Percentiles rank a stretch among this genome's conserved stretches.
These are phyloP conservation scores for Penicillium occitanis DNA, from an alignment of 2,329 filamentous ascomycete species.

Conservation along the genomic window DNA sequence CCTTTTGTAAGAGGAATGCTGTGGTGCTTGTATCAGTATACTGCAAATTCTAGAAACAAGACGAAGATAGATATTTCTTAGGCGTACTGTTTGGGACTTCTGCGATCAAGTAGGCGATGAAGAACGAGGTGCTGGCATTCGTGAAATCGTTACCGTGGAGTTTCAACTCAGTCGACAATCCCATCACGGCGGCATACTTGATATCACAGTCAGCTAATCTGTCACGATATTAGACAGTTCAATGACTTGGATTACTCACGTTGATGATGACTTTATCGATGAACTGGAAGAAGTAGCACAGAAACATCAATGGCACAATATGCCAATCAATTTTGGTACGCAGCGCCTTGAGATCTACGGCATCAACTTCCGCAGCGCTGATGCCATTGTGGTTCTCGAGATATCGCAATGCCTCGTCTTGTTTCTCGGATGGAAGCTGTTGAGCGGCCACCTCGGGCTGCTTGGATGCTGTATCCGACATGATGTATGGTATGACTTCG, in stretches of 20 bases:
- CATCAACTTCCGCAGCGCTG: constrained; percentile 26
- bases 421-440: constrained; percentile 20
- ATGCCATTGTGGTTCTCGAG: constrained; percentile 37
- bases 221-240: not conserved
- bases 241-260: constrained; percentile 35
- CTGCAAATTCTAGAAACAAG: not conserved
- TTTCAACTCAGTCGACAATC: constrained; percentile 55
- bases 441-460: constrained; percentile 3
- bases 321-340: constrained; percentile 59
- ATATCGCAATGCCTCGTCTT: constrained; percentile 37
- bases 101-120: constrained; percentile 60
- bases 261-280: constrained; percentile 65
- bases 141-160: constrained; percentile 62
- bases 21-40: constrained; percentile 11
- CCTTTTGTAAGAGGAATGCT: constrained; percentile 60
- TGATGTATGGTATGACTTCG: not conserved
- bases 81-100: constrained; percentile 59
- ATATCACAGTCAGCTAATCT: constrained; percentile 28
- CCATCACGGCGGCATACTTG: constrained; percentile 67
- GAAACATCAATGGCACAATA: constrained; percentile 63
- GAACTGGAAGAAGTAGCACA: constrained; percentile 63
- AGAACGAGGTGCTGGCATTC: constrained; percentile 62
- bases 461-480: constrained; percentile 12
- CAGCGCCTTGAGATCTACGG: constrained; percentile 48
- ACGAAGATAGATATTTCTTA: not conserved